Evolutionary conservation across 1,139 yeast genomes (phyloP), one percentile per base, ranked within the genome.

Genomic region (Petasospora rhodanensis): DNA sequence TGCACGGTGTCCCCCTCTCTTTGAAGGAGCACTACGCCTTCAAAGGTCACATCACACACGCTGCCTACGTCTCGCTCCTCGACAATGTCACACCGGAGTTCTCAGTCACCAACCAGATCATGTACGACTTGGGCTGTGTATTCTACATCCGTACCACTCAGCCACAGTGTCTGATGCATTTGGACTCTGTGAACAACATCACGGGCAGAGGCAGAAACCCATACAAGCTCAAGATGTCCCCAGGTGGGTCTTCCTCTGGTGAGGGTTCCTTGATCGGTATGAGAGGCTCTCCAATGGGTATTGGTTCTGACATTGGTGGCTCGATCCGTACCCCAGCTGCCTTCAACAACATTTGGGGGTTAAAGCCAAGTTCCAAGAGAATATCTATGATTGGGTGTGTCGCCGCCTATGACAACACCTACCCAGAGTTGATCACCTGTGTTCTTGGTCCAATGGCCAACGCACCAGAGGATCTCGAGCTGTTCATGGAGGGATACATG

Each of bases 261-360:
- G 91, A 81, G 56, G 87, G 89, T 43, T 73, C 87, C 0, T 54
- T 77, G 48, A 75, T 77, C 30, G 75, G 72, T 1, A 72, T 77
- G 58, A 79, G 76, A 31, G 86, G 79, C 11, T 73, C 84, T 20
- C 66, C 74, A 3, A 43, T 80, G 31, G 89, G 91, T 27, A 67
- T 81, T 38, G 91, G 91, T 15, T 73, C 84, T 22, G 93, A 82
- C 55, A 80, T 82, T 47, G 93, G 91, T 40, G 93, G 93, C 1
- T 76, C 85, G 3, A 77, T 82, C 45, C 70, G 93, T 53, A 77
- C 72, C 3, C 93, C 93, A 3, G 81, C 89, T 22, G 86, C 85
- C 0, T 80, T 68, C 54, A 70, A 78, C 32, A 85, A 86, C 19
- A 58, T 73, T 40, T 73, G 64, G 53, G 91, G 89, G 12, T 64